Percentiles rank a stretch among this genome's conserved stretches.
Conservation (phyloP, 1,284 basidiomycete genomes). For the Fistulinella cinereoalba region DNA sequence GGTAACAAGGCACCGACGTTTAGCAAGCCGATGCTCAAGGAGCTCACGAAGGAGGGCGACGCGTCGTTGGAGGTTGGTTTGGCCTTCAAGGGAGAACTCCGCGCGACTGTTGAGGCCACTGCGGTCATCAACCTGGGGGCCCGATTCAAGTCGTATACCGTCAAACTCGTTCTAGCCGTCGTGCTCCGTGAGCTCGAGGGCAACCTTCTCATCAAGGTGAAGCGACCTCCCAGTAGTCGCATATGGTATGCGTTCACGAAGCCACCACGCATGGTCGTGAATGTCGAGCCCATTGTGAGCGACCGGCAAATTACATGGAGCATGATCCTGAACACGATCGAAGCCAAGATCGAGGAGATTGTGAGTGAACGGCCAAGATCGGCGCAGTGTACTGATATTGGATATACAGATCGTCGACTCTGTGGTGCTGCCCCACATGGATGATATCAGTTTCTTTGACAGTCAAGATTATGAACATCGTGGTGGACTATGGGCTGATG, state of each 20-base stretch:
- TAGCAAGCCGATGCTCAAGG: slow-evolving; percentile 96
- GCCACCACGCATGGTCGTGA: slow-evolving; percentile 84
- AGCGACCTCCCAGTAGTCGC: slow-evolving; percentile 92
- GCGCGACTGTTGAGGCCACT: slow-evolving; percentile 87
- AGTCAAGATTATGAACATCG: slow-evolving; percentile 63
- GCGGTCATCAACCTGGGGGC: slow-evolving; percentile 81
- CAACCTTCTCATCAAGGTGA: slow-evolving; percentile 87
- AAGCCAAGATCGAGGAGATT: slow-evolving; percentile 84
- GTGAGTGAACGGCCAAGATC: slow-evolving; percentile 49
- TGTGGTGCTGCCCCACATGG: slow-evolving; percentile 95
- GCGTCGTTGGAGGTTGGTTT: slow-evolving; percentile 86
- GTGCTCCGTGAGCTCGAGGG: slow-evolving; percentile 88
- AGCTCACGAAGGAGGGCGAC: slow-evolving; percentile 89
- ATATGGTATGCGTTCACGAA: slow-evolving; percentile 99
- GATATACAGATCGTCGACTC: slow-evolving; percentile 79
- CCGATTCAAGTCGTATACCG: slow-evolving; percentile 85
- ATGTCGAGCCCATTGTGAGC: slow-evolving; percentile 91
- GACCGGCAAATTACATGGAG: slow-evolving; percentile 91
- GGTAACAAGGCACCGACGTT: slow-evolving; percentile 81
- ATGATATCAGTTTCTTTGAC: slow-evolving; percentile 95
- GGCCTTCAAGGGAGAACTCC: slow-evolving; percentile 80
- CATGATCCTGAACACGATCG: slow-evolving; percentile 88
- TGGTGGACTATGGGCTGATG: slow-evolving; percentile 90
- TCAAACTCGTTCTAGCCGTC: slow-evolving; percentile 86
- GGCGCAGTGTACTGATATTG: slow-evolving; percentile 4